Conservation (phyloP, 1,139 yeast species). For the Hemisphaericaspora lyxosophila region DNA sequence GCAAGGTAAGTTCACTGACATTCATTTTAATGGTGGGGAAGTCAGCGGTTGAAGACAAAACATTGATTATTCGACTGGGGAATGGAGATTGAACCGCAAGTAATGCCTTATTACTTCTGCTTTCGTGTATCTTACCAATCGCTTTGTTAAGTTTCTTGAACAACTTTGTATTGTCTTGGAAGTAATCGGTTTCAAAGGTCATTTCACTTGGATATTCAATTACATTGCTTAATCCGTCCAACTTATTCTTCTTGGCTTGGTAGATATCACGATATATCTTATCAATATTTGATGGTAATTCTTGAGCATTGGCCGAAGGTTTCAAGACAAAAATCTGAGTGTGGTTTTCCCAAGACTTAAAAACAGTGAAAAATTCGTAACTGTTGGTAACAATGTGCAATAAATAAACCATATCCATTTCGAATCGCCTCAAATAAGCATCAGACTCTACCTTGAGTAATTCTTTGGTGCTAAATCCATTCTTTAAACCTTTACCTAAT, state of each 20-base stretch:
- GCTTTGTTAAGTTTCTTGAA: constrained; percentile 54
- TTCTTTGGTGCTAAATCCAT: constrained; percentile 74
- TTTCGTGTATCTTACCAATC: constrained; percentile 61
- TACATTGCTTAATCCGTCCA: constrained; percentile 42
- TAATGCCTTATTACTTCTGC: constrained; percentile 65
- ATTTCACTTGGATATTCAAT: constrained; percentile 53
- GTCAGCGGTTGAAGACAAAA: constrained; percentile 48
- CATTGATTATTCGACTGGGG: constrained; percentile 41
- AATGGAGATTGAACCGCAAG: constrained; percentile 76
- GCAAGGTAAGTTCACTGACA: constrained; percentile 56
- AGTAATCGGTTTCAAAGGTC: constrained; percentile 53
- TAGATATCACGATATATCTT: constrained; percentile 56
- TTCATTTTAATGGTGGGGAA: constrained; percentile 68
- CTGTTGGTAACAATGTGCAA: constrained; percentile 75
- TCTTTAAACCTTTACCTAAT: constrained; percentile 81
- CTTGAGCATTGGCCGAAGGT: constrained; percentile 70
- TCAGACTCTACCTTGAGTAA: constrained; percentile 47
- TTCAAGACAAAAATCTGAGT: constrained; percentile 62
- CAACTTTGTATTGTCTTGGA: constrained; percentile 47
- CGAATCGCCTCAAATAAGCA: constrained; percentile 53
- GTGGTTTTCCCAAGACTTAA: constrained; percentile 62
- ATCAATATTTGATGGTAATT: constrained; percentile 54
- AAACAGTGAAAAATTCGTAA: constrained; percentile 70
- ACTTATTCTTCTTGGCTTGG: constrained; percentile 44
- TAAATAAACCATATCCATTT: constrained; percentile 64